Conservation (phyloP, 2,329 filamentous ascomycete species). For the Penicillium rolfsii region DNA sequence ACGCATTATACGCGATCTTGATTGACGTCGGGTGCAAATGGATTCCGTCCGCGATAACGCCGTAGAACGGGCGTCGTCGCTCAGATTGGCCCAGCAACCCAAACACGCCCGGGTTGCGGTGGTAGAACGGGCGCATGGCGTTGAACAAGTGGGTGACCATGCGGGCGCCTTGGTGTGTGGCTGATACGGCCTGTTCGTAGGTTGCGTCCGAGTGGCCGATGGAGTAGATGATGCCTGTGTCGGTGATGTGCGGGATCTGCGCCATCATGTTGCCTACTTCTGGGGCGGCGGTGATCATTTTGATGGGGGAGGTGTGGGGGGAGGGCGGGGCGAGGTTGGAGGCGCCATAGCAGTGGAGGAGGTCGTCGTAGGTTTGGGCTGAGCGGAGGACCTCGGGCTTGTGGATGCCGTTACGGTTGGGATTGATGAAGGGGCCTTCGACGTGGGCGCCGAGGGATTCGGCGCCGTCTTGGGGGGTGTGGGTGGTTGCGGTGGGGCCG, state of each 20-base stretch:
- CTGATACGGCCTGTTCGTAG: slow-evolving; percentile 76
- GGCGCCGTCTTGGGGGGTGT: slow-evolving; percentile 68
- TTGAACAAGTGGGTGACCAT: slow-evolving; percentile 97
- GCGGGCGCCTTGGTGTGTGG: slow-evolving; percentile 73
- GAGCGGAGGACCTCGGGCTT: slow-evolving; percentile 71
- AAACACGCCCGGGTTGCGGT: slow-evolving; percentile 89
- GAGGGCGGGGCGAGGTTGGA: slow-evolving; percentile 59
- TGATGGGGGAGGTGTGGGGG: slow-evolving; percentile 52
- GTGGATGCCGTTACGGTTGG: slow-evolving; percentile 85
- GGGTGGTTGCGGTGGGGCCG: slow-evolving; percentile 66
- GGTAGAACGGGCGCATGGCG: slow-evolving; percentile 86
- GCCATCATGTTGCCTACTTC: slow-evolving; percentile 72
- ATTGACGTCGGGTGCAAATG: slow-evolving; percentile 86
- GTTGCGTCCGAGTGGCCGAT: slow-evolving; percentile 87
- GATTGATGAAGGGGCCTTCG: slow-evolving; percentile 85
- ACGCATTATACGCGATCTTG: slow-evolving; percentile 85
- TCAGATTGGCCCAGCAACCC: slow-evolving; percentile 75
- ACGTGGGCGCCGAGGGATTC: slow-evolving; percentile 89
- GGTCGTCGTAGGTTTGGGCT: slow-evolving; percentile 65
- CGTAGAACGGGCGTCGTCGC: slow-evolving; percentile 69
- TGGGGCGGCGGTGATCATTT: slow-evolving; percentile 84
- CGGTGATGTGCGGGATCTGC: slow-evolving; percentile 68
- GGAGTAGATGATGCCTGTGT: slow-evolving; percentile 71
- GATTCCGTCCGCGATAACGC: slow-evolving; percentile 87
- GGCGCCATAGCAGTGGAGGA: slow-evolving; percentile 61